Percentiles rank a stretch among this genome's conserved stretches.
These are phyloP conservation scores for Calonectria fujianensis DNA, from an alignment of 2,329 filamentous ascomycete genomes.

Conservation along the genomic window DNA sequence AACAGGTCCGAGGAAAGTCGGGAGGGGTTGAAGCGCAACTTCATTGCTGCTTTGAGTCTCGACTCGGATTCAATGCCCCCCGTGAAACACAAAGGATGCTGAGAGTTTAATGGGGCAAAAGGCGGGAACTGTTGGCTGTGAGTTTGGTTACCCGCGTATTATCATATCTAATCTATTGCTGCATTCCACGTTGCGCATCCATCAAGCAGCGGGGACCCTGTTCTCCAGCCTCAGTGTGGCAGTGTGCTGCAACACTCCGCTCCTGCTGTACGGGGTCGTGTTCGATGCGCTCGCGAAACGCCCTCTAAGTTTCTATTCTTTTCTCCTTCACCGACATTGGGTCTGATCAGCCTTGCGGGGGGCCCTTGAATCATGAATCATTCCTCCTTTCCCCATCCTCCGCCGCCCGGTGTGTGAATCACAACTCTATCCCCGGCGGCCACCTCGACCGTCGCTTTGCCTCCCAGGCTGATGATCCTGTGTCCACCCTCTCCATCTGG, in stretches of 20 bases:
- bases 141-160: not conserved
- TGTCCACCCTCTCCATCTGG: conserved; percentile 55
- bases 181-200: not conserved
- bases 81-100: not conserved
- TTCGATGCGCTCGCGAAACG: conserved; percentile 1
- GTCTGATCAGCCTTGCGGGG: conserved; percentile 3
- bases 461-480: conserved; percentile 53
- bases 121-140: not conserved
- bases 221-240: conserved; percentile 30
- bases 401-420: conserved; percentile 46
- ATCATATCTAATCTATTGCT: not conserved
- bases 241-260: not conserved
- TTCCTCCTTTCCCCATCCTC: conserved; percentile 41
- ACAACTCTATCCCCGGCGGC: conserved; percentile 44
- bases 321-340: not conserved
- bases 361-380: not conserved
- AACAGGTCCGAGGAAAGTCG: not conserved
- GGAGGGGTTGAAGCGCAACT: not conserved
- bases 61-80: not conserved
- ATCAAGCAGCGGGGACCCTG: conserved; percentile 1
- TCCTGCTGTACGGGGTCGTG: not conserved
- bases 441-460: conserved; percentile 46
- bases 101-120: not conserved
- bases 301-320: not conserved
- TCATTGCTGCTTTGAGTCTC: not conserved